Conservation (phyloP, 2,329 filamentous ascomycete species). For the Furcasterigmium furcatum region DNA sequence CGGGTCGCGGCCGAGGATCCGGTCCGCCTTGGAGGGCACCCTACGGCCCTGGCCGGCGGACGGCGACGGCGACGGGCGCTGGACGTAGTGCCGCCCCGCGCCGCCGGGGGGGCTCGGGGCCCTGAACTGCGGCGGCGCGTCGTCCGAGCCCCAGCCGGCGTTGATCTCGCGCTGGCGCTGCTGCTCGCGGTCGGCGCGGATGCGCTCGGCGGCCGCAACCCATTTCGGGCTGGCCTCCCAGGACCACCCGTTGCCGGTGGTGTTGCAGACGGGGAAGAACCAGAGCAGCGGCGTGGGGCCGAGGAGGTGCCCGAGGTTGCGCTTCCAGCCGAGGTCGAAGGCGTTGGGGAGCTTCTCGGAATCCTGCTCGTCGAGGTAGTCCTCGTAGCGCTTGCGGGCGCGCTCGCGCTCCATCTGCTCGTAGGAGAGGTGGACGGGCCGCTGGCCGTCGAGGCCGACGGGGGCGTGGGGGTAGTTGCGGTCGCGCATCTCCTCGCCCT, state of each 20-base stretch:
- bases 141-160: slow-evolving; percentile 62
- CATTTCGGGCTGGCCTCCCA: slow-evolving; percentile 87
- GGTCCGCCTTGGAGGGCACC: slow-evolving; percentile 53
- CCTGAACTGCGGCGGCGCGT: slow-evolving; percentile 15
- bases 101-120: slow-evolving; percentile 15
- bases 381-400: slow-evolving; percentile 53
- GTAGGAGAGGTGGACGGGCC: slow-evolving; percentile 46
- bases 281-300: slow-evolving; percentile 71
- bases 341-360: slow-evolving; percentile 85
- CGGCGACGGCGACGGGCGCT: not conserved
- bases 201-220: slow-evolving; percentile 64
- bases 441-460: slow-evolving; percentile 23
- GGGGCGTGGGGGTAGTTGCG: slow-evolving; percentile 12
- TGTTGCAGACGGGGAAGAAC: slow-evolving; percentile 78
- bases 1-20: slow-evolving; percentile 54
- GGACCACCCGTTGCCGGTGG: slow-evolving; percentile 86
- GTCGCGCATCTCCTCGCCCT: slow-evolving; percentile 63
- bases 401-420: slow-evolving; percentile 53
- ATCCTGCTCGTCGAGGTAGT: slow-evolving; percentile 88
- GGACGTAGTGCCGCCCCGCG: slow-evolving; percentile 21
- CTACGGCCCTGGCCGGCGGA: slow-evolving; percentile 25
- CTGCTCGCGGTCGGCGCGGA: slow-evolving; percentile 54
- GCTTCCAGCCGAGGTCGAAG: slow-evolving; percentile 83
- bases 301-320: slow-evolving; percentile 79
- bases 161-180: slow-evolving; percentile 62